Base-by-base conservation (phyloP, 2,329 filamentous ascomycete genomes). In the Tolypocladium capitatum region DNA sequence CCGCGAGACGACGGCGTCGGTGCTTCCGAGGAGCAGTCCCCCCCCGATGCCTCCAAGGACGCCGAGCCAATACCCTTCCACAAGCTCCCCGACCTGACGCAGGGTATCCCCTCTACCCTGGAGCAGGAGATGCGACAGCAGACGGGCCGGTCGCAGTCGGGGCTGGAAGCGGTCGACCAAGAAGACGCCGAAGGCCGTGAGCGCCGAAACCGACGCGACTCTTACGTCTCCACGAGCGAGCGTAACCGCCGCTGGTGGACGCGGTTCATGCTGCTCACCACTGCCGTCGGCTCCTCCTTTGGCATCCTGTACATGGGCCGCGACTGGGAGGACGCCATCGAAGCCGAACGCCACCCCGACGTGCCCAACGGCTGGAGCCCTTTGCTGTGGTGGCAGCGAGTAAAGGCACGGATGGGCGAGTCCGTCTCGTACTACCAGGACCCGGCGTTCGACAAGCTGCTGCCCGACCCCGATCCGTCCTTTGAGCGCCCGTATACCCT, bases 391-490 rank as follows among this genome's bases (percentile, higher is more conserved):
- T 97, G 86, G 74, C 80, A 81, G 58, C 86, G 92, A 50, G 81
- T 83, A 46, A 81, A 75, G 59, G 83, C 89, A 46, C 83, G 92
- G 46, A 73, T 87, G 57, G 75, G 74, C 51, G 83, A 86, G 53
- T 80, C 88, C 49, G 75, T 92, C 51, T 85, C 82, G 55, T 97
- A 97, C 72, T 98, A 97, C 71, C 91, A 91, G 56, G 91, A 97
- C 59, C 92, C 92, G 3, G 84, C 90, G 9, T 97, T 97, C 66
- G 82, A 88, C 49, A 96, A 96, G 73, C 76, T 98, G 49, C 75
- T 98, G 20, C 92, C 87, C 7, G 84, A 91, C 55, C 75, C 81
- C 36, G 83, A 94, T 54, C 85, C 87, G 18, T 78, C 79, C 48
- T 83, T 89, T 59, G 82, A 85, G 56, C 85, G 86, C 43, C 91